Percentiles rank a stretch among this genome's conserved stretches.
phyloP scores from a whole-genome alignment of 345 rosid species.

The Syzygium jambos region DNA sequence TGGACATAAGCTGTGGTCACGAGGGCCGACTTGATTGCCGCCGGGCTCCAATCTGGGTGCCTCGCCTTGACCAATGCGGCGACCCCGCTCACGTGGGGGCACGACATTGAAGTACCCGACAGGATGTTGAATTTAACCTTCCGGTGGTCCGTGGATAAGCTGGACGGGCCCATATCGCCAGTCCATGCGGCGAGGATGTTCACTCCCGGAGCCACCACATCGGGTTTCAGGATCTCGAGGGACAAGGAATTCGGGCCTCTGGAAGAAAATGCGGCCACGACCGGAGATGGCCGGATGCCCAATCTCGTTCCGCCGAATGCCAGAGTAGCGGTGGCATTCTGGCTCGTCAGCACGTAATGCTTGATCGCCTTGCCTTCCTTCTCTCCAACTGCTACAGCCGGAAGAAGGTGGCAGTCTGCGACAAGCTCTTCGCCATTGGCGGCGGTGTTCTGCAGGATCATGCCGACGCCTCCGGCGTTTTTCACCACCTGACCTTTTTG shows the following conservation, averaged over 20 bases:
- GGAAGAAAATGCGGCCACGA: constrained; percentile 73
- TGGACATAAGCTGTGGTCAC: constrained; percentile 96
- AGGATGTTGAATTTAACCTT: constrained; percentile 70
- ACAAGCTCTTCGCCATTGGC: constrained; percentile 93
- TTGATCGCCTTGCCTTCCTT: constrained; percentile 64
- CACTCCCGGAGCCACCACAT: constrained; percentile 64
- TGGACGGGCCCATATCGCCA: constrained; percentile 65
- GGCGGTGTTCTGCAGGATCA: constrained; percentile 48
- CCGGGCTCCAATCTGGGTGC: constrained; percentile 93
- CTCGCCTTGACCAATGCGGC: constrained; percentile 84
- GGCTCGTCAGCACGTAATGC: constrained; percentile 35
- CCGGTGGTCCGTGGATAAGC: constrained; percentile 58
- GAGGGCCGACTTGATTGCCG: constrained; percentile 84
- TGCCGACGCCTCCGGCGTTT: constrained; percentile 61
- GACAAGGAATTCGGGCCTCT: constrained; percentile 59
- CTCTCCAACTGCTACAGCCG: constrained; percentile 78
- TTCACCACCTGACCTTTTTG: constrained; percentile 62
- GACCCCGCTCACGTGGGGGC: constrained; percentile 92
- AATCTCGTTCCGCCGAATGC: constrained; percentile 44
- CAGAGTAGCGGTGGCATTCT: constrained; percentile 36
- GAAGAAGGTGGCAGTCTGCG: constrained; percentile 81
- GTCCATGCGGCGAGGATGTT: constrained; percentile 78
- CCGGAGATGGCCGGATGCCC: constrained; percentile 59
- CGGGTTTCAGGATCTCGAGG: constrained; percentile 63
- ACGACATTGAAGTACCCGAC: constrained; percentile 94